phyloP scores from a whole-genome alignment of 2,329 filamentous ascomycete genomes.

The Aspergillus sp. region DNA sequence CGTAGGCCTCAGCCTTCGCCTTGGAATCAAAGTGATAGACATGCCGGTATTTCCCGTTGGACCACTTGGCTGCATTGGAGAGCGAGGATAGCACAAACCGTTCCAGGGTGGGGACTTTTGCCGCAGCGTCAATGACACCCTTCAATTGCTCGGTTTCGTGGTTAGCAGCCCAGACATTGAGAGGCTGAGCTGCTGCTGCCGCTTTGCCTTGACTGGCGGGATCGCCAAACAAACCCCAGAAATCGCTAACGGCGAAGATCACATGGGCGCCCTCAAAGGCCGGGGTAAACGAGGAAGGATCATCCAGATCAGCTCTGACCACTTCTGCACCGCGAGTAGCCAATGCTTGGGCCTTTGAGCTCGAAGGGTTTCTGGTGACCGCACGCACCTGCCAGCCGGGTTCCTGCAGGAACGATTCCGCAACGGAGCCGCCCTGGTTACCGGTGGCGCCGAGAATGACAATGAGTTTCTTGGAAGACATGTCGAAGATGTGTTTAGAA shows the following conservation, averaged over 20 bases:
- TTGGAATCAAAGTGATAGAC: constrained; percentile 46
- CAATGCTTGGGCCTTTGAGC: constrained; percentile 31
- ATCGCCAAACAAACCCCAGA: constrained; percentile 20
- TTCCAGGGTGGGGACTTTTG: constrained; percentile 30
- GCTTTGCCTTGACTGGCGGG: constrained; percentile 11
- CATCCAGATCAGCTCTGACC: constrained; percentile 33
- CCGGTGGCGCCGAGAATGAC: constrained; percentile 35
- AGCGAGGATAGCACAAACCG: constrained; percentile 41
- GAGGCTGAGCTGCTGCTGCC: constrained; percentile 10
- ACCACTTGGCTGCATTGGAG: constrained; percentile 34
- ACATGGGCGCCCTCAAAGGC: constrained; percentile 37
- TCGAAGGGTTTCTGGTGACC: constrained; percentile 44
- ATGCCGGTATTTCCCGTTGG: constrained; percentile 40
- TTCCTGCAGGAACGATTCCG: constrained; percentile 12
- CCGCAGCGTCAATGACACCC: constrained; percentile 37
- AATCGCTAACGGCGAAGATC: constrained; percentile 41
- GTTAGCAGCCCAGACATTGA: constrained; percentile 1
- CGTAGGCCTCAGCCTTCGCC: constrained; percentile 32
- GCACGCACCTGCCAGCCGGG: constrained; percentile 14
- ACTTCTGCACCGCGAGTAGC: constrained; percentile 35
- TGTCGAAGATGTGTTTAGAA: not conserved
- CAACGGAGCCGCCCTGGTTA: constrained; percentile 23
- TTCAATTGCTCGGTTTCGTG: constrained; percentile 36
- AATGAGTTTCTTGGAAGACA: constrained; percentile 21
- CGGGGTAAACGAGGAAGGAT: constrained; percentile 26